These are phyloP conservation scores for Cyberlindnera americana DNA, from an alignment of 805 yeast genomes.

Conservation along the genomic window DNA sequence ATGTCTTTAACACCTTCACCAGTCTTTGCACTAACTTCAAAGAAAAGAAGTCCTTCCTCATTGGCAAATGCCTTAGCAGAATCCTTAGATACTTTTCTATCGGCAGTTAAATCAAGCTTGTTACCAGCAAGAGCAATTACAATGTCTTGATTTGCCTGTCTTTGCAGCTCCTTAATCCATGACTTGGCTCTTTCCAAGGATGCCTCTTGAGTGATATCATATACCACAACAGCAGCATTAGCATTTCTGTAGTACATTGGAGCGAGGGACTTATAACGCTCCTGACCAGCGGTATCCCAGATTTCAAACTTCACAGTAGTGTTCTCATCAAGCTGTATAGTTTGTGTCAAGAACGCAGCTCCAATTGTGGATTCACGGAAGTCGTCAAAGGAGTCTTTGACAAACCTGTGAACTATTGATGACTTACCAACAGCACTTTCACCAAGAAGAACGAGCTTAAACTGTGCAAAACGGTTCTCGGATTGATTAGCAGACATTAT, in stretches of 20 bases:
- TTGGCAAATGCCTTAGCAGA: constrained; percentile 53
- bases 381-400: constrained; percentile 69
- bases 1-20: constrained; percentile 47
- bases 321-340: constrained; percentile 49
- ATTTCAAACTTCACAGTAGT: constrained; percentile 69
- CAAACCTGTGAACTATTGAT: constrained; percentile 65
- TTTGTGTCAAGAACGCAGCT: constrained; percentile 76
- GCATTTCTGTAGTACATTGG: constrained; percentile 84
- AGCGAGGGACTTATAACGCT: constrained; percentile 70
- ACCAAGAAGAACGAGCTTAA: constrained; percentile 59
- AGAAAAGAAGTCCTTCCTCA: constrained; percentile 46
- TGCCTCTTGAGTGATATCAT: constrained; percentile 64
- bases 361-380: constrained; percentile 79
- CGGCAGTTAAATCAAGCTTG: constrained; percentile 55
- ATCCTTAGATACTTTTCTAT: constrained; percentile 41
- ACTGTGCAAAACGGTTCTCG: constrained; percentile 42
- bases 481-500: constrained; percentile 6
- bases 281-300: constrained; percentile 90
- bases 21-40: constrained; percentile 58
- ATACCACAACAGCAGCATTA: constrained; percentile 75
- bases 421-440: constrained; percentile 72
- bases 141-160: constrained; percentile 61
- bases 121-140: constrained; percentile 75
- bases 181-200: constrained; percentile 66
- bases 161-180: constrained; percentile 74